These are phyloP conservation scores for Chrysoporthe puriensis DNA, from an alignment of 2,329 filamentous ascomycete species.

Conservation along the genomic window DNA sequence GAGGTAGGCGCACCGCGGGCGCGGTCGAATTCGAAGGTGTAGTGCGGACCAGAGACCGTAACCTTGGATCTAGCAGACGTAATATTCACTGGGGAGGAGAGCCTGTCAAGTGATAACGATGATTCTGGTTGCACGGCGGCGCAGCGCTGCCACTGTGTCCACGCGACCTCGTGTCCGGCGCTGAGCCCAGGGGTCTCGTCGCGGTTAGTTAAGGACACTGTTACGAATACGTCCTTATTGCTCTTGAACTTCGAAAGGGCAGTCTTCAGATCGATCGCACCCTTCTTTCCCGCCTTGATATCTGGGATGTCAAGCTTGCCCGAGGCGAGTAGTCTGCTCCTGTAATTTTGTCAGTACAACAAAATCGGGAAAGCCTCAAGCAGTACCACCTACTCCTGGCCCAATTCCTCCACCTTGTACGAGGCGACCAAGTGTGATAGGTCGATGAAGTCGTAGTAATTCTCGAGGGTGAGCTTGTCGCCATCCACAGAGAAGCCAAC, in stretches of 20 bases:
- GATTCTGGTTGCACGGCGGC: slow-evolving; percentile 31
- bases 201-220: slow-evolving; percentile 48
- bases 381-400: slow-evolving; percentile 41
- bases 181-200: slow-evolving; percentile 54
- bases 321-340: slow-evolving; percentile 36
- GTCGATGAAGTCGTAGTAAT: slow-evolving; percentile 54
- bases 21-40: slow-evolving; percentile 49
- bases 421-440: slow-evolving; percentile 47
- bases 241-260: slow-evolving; percentile 35
- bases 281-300: slow-evolving; percentile 44
- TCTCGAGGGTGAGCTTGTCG: slow-evolving; percentile 46
- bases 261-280: slow-evolving; percentile 40
- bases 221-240: slow-evolving; percentile 48
- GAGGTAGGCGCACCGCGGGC: slow-evolving; percentile 47
- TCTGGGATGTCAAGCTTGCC: slow-evolving; percentile 46
- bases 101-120: slow-evolving; percentile 14
- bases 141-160: slow-evolving; percentile 52
- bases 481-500: slow-evolving; percentile 46
- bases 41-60: slow-evolving; percentile 39
- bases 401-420: slow-evolving; percentile 50
- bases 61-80: slow-evolving; percentile 33
- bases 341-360: slow-evolving; percentile 27
- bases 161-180: slow-evolving; percentile 57
- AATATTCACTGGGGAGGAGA: slow-evolving; percentile 33
- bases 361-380: not conserved